Percentiles rank a stretch among this genome's conserved stretches.
Conservation (phyloP, 1,284 basidiomycete species). For the Melampsora americana region DNA sequence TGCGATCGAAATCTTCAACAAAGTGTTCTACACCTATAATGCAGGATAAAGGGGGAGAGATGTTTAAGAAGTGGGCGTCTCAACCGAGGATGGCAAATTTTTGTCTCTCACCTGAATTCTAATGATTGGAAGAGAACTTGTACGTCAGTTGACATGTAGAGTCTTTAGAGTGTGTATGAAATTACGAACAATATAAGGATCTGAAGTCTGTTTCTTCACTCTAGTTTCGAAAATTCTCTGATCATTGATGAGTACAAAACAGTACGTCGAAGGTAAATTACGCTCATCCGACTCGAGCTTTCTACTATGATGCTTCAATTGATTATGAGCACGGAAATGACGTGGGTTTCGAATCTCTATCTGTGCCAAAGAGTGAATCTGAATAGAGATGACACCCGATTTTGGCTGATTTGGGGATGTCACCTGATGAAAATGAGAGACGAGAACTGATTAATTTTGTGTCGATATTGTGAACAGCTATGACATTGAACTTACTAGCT, state of each 20-base stretch:
- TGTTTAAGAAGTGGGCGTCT: too few species aligned
- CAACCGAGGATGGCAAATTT: not conserved
- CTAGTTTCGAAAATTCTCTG: slow-evolving; percentile 6
- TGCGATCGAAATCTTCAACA: slow-evolving; percentile 1
- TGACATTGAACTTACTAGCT: too few species aligned
- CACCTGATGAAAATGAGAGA: too few species aligned
- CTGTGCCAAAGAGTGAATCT: not conserved
- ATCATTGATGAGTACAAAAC: not conserved
- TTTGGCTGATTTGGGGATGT: not conserved
- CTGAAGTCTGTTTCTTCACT: not conserved
- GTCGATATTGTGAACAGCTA: too few species aligned
- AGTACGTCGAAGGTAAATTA: slow-evolving; percentile 5
- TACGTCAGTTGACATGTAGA: too few species aligned
- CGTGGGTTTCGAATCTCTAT: not conserved
- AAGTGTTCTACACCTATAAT: not conserved
- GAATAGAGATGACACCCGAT: not conserved
- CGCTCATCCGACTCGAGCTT: slow-evolving; percentile 1
- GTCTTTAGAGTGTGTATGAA: not conserved
- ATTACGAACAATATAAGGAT: slow-evolving; percentile 4
- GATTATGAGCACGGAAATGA: slow-evolving; percentile 3
- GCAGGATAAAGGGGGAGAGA: not conserved
- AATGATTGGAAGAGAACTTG: not conserved
- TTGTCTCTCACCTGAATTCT: not conserved
- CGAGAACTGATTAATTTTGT: too few species aligned
- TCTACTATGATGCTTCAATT: slow-evolving; percentile 1